Percentiles rank a stretch among this genome's conserved stretches.
Conservation (phyloP, 2,329 filamentous ascomycete species). For the Clarireedia homoeocarpa region DNA sequence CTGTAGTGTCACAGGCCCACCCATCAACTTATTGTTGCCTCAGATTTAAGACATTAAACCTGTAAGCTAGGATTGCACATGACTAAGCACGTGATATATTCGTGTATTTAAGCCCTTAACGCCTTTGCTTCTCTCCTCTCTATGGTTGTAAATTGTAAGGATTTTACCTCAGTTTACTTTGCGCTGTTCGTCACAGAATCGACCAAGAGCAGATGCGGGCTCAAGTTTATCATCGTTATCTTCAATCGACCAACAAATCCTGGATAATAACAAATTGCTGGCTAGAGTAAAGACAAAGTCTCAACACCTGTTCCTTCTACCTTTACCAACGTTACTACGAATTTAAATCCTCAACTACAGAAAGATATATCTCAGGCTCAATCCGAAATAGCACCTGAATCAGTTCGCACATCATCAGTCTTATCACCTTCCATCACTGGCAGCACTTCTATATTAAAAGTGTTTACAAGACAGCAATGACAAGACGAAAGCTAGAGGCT, state of each 20-base stretch:
- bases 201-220: slow-evolving; percentile 19
- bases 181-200: neutral
- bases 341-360: neutral
- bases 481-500: too few relatives aligned
- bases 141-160: too few relatives aligned
- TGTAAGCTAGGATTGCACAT: too few relatives aligned
- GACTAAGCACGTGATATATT: too few relatives aligned
- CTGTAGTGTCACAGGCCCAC: too few relatives aligned
- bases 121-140: too few relatives aligned
- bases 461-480: neutral
- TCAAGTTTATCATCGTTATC: slow-evolving; percentile 32
- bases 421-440: slow-evolving; percentile 11
- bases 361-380: neutral
- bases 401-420: slow-evolving; percentile 9
- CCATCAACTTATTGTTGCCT: too few relatives aligned
- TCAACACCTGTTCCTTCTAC: slow-evolving; percentile 13
- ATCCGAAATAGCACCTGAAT: slow-evolving; percentile 12
- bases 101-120: too few relatives aligned
- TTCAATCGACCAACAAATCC: slow-evolving; percentile 22
- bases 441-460: slow-evolving; percentile 7
- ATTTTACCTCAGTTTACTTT: too few relatives aligned
- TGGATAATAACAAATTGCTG: slow-evolving; percentile 9
- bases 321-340: slow-evolving; percentile 4
- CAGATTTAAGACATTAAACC: too few relatives aligned
- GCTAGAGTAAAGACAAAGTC: slow-evolving; percentile 3